Evolutionary conservation across 2,329 filamentous ascomycete genomes (phyloP), one percentile per base, ranked within the genome.

Genomic region (Sporothrix curviconia): DNA sequence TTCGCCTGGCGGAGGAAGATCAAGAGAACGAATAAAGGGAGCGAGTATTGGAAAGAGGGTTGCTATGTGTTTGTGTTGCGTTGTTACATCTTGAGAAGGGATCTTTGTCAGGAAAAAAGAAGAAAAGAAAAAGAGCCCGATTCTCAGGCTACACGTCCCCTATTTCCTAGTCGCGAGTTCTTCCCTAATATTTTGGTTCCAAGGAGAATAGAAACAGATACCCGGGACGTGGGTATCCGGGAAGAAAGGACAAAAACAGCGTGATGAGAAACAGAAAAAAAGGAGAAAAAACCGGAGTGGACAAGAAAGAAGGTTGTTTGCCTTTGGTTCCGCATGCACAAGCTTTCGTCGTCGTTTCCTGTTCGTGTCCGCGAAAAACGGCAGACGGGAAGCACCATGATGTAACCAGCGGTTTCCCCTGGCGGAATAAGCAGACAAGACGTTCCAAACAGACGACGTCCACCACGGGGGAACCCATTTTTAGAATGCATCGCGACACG

Each of bases 291-390:
- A 44, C 6, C n/a, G n/a, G 28, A 7, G 28, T 14, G 30, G 19
- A 30, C 28, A 19, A 17, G 39, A 52, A 36, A 54, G 19, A 44
- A 54, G 28, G 37, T 42, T 42, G 51, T 54, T 54, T 54, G 51
- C 51, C 6, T 32, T 53, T 53, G 34, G 49, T 42, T 53, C 37
- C 50, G 50, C 25, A 39, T 9, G 36, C n/a, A 30, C 50, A 42
- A 37, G 14, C 19, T 17, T 11, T 19, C 30, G 15, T 28, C 24
- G n/a, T 49, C 15, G 2, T 28, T 47, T 37, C 32, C 22, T 40
- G 36, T 34, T 32, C 37, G 22, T 40, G 22, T 40, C 49, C 36
- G 34, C 32, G 51, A 44, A 25, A 14, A 12, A 54, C 51, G 36
- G 11, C 49, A 15, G 34, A 51, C 19, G 49, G 22, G 22, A 39